phyloP scores from a whole-genome alignment of 140 eudicot genomes.

The Senecio squalidus region DNA sequence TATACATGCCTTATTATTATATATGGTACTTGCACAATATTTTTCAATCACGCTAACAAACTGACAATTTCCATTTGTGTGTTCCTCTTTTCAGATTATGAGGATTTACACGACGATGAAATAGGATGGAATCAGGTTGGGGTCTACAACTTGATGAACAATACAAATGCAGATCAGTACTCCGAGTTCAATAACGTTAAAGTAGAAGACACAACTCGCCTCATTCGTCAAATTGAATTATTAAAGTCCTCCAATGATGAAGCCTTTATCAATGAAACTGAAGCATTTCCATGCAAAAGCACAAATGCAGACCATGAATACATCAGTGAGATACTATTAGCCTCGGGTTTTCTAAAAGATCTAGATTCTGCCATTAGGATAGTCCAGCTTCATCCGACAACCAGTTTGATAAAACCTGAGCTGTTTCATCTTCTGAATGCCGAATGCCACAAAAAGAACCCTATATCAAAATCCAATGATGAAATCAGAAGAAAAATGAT shows the following conservation, averaged over 20 bases:
- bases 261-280: slow-evolving; percentile 7
- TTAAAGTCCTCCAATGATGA: no score
- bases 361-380: slow-evolving; percentile 28
- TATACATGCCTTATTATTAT: neutral
- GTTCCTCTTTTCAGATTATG: slow-evolving; percentile 31
- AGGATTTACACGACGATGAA: slow-evolving; percentile 26
- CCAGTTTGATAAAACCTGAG: slow-evolving; percentile 52
- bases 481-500: slow-evolving; percentile 46
- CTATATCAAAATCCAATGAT: slow-evolving; percentile 22
- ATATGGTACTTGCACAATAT: neutral
- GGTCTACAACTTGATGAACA: slow-evolving; percentile 12
- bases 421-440: slow-evolving; percentile 49
- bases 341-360: slow-evolving; percentile 53
- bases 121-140: slow-evolving; percentile 26
- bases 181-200: slow-evolving; percentile 19
- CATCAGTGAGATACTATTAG: slow-evolving; percentile 48
- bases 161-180: slow-evolving; percentile 24
- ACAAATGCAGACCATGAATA: slow-evolving; percentile 45
- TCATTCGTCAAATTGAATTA: slow-evolving; percentile 32
- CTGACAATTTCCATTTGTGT: neutral
- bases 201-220: slow-evolving; percentile 20
- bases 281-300: slow-evolving; percentile 20
- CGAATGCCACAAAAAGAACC: slow-evolving; percentile 9
- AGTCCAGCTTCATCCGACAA: slow-evolving; percentile 43
- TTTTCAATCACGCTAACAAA: no score